These are phyloP conservation scores for Ogataea pignaliae DNA, from an alignment of 805 yeast species.

Conservation along the genomic window DNA sequence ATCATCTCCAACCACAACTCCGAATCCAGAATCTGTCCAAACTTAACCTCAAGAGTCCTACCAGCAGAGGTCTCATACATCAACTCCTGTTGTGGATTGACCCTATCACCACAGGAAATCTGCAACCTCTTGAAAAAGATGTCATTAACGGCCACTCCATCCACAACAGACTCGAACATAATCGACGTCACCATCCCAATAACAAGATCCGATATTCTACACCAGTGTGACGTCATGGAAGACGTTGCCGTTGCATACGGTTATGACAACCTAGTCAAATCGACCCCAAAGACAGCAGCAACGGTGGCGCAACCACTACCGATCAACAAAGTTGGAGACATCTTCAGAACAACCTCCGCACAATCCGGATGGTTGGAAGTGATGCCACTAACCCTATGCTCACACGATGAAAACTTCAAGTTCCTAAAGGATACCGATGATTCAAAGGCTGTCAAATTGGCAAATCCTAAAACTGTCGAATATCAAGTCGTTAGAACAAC, in stretches of 20 bases:
- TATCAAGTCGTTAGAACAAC: slow-evolving; percentile 98
- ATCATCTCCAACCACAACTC: slow-evolving; percentile 77
- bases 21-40: slow-evolving; percentile 73
- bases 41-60: slow-evolving; percentile 60
- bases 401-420: slow-evolving; percentile 95
- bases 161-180: slow-evolving; percentile 41
- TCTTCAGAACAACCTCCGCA: slow-evolving; percentile 83
- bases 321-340: slow-evolving; percentile 85
- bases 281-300: slow-evolving; percentile 72
- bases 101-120: slow-evolving; percentile 65
- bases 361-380: slow-evolving; percentile 97
- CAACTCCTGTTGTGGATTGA: slow-evolving; percentile 88
- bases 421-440: slow-evolving; percentile 70
- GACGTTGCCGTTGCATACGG: slow-evolving; percentile 98
- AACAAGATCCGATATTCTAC: slow-evolving; percentile 93
- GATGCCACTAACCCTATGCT: slow-evolving; percentile 89
- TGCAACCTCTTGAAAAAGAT: slow-evolving; percentile 66
- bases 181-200: slow-evolving; percentile 76
- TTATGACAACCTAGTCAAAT: slow-evolving; percentile 78
- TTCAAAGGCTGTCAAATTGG: slow-evolving; percentile 81
- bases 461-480: slow-evolving; percentile 94
- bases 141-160: slow-evolving; percentile 66
- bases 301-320: slow-evolving; percentile 86
- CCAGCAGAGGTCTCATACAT: slow-evolving; percentile 78
- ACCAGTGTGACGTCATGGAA: slow-evolving; percentile 97